Evolutionary conservation across 148 eudicot genomes (phyloP).

Genomic region (Vaccinium darrowii): DNA sequence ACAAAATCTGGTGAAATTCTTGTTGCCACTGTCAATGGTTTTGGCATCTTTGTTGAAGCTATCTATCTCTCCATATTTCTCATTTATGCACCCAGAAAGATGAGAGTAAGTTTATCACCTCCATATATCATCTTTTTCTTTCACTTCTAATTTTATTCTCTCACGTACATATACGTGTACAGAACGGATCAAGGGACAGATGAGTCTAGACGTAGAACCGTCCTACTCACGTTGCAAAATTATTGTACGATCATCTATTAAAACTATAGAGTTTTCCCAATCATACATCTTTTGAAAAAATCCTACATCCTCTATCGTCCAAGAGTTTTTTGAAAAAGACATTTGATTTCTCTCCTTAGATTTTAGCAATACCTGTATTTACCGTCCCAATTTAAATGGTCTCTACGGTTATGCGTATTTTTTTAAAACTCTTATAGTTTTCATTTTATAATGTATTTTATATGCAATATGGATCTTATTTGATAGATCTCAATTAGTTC

Average conservation of each 20-base stretch:
- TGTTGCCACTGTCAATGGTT: conserved; percentile 61
- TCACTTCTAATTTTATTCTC: background rate
- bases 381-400: too few relatives aligned
- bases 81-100: conserved; percentile 29
- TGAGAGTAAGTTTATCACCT: conserved; percentile 33
- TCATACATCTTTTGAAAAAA: background rate
- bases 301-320: background rate
- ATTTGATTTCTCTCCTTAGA: too few relatives aligned
- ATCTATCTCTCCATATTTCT: conserved; percentile 48
- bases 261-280: background rate
- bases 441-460: too few relatives aligned
- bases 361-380: too few relatives aligned
- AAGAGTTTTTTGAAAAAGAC: too few relatives aligned
- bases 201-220: background rate
- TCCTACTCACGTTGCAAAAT: background rate
- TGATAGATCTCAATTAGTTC: too few relatives aligned
- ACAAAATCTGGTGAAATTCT: conserved; percentile 34
- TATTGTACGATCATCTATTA: background rate
- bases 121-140: background rate
- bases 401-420: too few relatives aligned
- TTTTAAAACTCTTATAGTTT: too few relatives aligned
- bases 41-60: conserved; percentile 37
- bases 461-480: too few relatives aligned
- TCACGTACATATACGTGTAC: background rate
- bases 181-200: background rate